Base-by-base conservation (phyloP, 495 filamentous ascomycete species). In the Thozetella sp. region DNA sequence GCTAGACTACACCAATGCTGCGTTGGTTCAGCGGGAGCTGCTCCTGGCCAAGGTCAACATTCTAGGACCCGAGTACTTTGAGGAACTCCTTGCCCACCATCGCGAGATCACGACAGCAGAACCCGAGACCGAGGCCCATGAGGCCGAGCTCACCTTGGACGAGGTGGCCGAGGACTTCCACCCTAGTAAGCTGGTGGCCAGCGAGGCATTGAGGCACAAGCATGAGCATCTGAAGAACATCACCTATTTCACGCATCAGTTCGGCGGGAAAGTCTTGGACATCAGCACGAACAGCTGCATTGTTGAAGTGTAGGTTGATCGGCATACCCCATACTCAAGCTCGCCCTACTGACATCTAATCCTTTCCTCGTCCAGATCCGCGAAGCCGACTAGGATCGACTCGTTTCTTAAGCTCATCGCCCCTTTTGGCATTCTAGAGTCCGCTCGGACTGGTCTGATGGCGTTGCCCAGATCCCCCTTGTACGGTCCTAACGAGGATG, bases 251-350 rank as follows among this genome's bases (percentile, higher is more conserved):
- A 88, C 94, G 17, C 95, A 97, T 79, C 95, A 99, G 70, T 99
- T 99, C 73, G 93, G 93, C 23, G 95, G 95, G 50, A 99, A 99
- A 76, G 89, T 99, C 22, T 74, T 97, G 72, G 95, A 99, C 79
- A 98, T 99, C 64, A 96, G 92, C 77, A 97, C 88, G 62, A 97
- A 92, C 72, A 97, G 94, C 78, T 97, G 94, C 77, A 97, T 98
- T 76, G 93, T 99, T 62, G 95, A 99, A 73, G 73, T 99, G 92
- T 95, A 84, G 83, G 91, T 87, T 54, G 25, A 37, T n/a, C 30
- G 15, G 9, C 24, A n/a, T 1, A 43, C 26, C 22, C 19, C 30
- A 19, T 34, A 17, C 20, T 57, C 6, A 50, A 4, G 34, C 19
- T 10, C 3, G 17, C 10, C 30, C 17, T 25, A 3, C 11, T 55